Percentiles rank a stretch among this genome's conserved stretches.
phyloP scores from a whole-genome alignment of 2,329 filamentous ascomycete genomes.

The Sporothrix schenckii region DNA sequence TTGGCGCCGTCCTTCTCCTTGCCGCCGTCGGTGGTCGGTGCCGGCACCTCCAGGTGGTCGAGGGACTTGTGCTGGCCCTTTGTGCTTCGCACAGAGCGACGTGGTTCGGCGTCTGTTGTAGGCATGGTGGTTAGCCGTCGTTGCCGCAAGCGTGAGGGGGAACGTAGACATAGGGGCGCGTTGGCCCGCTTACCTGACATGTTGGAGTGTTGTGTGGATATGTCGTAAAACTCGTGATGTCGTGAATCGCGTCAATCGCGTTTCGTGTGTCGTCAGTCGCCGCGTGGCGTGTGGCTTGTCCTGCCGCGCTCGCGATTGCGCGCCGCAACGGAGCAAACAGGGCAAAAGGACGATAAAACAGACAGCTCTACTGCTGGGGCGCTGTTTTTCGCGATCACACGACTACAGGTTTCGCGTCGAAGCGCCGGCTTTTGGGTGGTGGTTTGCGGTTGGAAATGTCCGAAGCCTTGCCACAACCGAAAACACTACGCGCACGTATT shows the following conservation, averaged over 20 bases:
- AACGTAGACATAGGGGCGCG: background rate
- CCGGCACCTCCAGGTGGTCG: conserved; percentile 68
- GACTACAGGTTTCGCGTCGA: conserved; percentile 22
- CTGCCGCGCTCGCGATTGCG: conserved; percentile 1
- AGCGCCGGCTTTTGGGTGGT: background rate
- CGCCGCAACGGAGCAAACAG: conserved; percentile 11
- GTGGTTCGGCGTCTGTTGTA: conserved; percentile 69
- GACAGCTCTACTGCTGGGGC: background rate
- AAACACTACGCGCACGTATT: conserved; percentile 20
- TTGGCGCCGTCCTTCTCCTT: background rate
- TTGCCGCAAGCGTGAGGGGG: background rate
- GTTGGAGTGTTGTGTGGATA: conserved; percentile 16
- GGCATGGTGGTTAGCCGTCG: background rate
- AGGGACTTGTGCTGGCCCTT: conserved; percentile 95
- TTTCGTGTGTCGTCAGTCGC: background rate
- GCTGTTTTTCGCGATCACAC: conserved; percentile 17
- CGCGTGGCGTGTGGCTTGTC: background rate
- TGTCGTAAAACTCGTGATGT: background rate
- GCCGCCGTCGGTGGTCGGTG: background rate
- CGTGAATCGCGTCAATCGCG: background rate
- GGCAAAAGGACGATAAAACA: background rate
- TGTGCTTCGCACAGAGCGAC: conserved; percentile 91
- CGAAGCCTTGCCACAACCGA: background rate
- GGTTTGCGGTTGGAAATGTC: conserved; percentile 1
- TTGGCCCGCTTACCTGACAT: conserved; percentile 33